These are phyloP conservation scores for Aspergillus sparsus DNA, from an alignment of 495 filamentous ascomycete genomes.

Conservation along the genomic window DNA sequence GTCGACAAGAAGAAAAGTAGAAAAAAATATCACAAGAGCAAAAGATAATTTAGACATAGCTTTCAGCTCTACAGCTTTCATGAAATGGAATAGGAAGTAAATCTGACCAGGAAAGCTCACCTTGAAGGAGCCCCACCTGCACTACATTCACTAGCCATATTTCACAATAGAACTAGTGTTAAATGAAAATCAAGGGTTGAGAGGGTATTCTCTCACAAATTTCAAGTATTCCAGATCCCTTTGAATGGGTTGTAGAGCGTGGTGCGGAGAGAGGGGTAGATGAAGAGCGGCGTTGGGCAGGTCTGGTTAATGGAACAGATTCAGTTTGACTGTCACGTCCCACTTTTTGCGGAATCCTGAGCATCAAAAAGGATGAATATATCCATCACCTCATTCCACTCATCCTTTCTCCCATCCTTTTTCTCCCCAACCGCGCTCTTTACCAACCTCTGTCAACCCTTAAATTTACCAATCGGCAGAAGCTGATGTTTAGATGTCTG, in stretches of 20 bases:
- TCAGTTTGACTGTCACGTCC: conserved; percentile 3
- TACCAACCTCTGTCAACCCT: too few relatives aligned
- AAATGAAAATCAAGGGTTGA: neutral
- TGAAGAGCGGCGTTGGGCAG: too few relatives aligned
- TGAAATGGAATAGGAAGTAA: conserved; percentile 1
- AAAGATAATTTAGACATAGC: neutral
- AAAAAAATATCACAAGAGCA: neutral
- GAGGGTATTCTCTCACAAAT: neutral
- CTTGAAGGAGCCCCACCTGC: neutral
- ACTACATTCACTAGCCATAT: neutral
- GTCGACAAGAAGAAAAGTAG: conserved; percentile 1
- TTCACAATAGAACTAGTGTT: neutral
- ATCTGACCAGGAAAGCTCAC: conserved; percentile 3
- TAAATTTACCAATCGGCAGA: too few relatives aligned
- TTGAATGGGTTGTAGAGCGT: too few relatives aligned
- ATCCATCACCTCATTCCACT: too few relatives aligned
- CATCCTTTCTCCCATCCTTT: too few relatives aligned
- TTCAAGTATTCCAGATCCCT: too few relatives aligned
- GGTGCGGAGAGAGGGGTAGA: too few relatives aligned
- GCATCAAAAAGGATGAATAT: neutral
- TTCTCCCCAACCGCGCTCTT: too few relatives aligned
- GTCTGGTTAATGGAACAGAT: too few relatives aligned
- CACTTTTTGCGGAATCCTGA: conserved; percentile 4
- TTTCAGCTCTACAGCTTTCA: neutral
- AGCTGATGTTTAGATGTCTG: too few relatives aligned